A percentile compares a stretch with the other conserved stretches of the same genome.
Conservation (phyloP, 2,329 filamentous ascomycete genomes). For the Magnaporthiopsis incrustans region DNA sequence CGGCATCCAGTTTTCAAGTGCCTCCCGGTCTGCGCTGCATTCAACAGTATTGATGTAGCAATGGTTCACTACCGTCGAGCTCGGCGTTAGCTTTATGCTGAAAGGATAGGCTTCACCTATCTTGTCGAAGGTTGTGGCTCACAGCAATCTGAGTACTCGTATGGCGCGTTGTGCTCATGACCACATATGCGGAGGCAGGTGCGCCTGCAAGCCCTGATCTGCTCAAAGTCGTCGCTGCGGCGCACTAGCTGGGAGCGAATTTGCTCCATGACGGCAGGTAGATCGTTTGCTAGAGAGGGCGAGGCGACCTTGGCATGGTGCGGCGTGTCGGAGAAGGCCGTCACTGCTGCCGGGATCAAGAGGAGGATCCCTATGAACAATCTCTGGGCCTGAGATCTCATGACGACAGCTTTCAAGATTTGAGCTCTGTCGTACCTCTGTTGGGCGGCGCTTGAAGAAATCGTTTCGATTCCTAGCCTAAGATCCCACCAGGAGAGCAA, state of each 20-base stretch:
- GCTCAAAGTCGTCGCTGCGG: neutral
- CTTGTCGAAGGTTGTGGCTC: neutral
- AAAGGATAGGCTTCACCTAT: neutral
- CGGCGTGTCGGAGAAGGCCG: neutral
- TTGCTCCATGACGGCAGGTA: neutral
- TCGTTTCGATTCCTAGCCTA: no score
- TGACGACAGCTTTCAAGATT: neutral
- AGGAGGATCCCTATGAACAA: neutral
- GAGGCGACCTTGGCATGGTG: no score
- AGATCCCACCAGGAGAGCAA: no score
- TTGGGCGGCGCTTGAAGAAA: no score
- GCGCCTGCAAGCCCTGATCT: neutral
- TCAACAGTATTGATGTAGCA: neutral
- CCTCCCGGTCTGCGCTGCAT: neutral
- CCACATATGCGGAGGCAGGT: neutral
- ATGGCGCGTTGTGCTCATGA: neutral
- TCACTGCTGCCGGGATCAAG: neutral
- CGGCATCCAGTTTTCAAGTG: neutral
- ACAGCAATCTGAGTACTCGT: constrained; percentile 6
- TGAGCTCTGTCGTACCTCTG: neutral
- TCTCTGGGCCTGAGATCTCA: neutral
- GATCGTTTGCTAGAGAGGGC: neutral
- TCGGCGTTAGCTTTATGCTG: neutral
- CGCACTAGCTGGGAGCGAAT: neutral
- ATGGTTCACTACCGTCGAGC: neutral